Evolutionary conservation across 2,329 filamentous ascomycete species (phyloP).

Genomic region (Sporothrix euskadiensis): DNA sequence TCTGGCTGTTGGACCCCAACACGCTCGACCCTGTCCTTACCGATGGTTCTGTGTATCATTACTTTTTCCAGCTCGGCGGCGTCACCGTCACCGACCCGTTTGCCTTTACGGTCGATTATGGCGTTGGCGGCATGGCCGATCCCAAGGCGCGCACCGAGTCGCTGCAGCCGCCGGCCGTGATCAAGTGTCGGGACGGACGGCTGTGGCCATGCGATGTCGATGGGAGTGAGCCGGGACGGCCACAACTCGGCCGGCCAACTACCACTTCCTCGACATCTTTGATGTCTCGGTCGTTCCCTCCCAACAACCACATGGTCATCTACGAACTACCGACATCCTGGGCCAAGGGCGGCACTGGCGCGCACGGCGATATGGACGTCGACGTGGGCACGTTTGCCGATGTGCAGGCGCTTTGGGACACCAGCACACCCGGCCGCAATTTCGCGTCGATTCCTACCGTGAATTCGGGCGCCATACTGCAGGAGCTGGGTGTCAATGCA

Average conservation of each 20-base stretch:
- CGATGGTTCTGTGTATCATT: slow-evolving; percentile 31
- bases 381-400: slow-evolving; percentile 35
- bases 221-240: slow-evolving; percentile 28
- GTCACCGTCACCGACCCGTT: slow-evolving; percentile 34
- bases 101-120: slow-evolving; percentile 35
- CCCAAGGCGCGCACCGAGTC: slow-evolving; percentile 24
- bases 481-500: slow-evolving; percentile 36
- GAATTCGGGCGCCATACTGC: slow-evolving; percentile 30
- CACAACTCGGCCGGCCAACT: neutral
- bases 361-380: slow-evolving; percentile 25
- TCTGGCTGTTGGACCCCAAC: slow-evolving; percentile 44
- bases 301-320: slow-evolving; percentile 36
- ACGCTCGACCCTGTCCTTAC: slow-evolving; percentile 29
- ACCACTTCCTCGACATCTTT: neutral
- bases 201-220: slow-evolving; percentile 34
- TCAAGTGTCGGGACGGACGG: slow-evolving; percentile 32
- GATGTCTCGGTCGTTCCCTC: neutral
- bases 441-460: slow-evolving; percentile 27
- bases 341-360: slow-evolving; percentile 29
- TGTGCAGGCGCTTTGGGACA: slow-evolving; percentile 34
- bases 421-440: slow-evolving; percentile 17
- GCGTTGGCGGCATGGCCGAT: slow-evolving; percentile 1
- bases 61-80: slow-evolving; percentile 34
- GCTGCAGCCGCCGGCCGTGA: slow-evolving; percentile 33
- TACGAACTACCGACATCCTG: slow-evolving; percentile 37